A percentile compares a stretch with the other conserved stretches of the same genome.
Evolutionary conservation across 1,284 basidiomycete genomes (phyloP).

Genomic region (Sanguinoderma infundibulare): DNA sequence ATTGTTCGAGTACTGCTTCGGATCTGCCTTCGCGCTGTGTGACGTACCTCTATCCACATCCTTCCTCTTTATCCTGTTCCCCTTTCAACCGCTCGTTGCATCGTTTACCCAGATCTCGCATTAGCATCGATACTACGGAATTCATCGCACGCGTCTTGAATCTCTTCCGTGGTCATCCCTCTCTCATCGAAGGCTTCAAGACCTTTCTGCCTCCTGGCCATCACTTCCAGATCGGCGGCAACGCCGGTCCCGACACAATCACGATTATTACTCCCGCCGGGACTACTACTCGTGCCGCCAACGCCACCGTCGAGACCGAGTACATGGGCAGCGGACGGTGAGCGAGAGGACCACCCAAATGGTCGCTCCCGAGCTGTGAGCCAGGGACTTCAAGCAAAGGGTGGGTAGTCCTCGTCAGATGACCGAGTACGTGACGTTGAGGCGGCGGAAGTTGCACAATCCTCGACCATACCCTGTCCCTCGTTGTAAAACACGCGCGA

Average conservation of each 20-base stretch:
- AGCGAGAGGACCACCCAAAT: too few species aligned
- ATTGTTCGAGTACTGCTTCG: not conserved
- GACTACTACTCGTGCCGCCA: constrained; percentile 46
- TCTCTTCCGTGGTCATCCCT: constrained; percentile 90
- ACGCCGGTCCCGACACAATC: constrained; percentile 64
- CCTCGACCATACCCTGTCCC: too few species aligned
- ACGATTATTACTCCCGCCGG: constrained; percentile 87
- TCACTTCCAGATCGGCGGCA: constrained; percentile 80
- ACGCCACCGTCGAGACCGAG: constrained; percentile 19
- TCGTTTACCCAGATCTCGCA: not conserved
- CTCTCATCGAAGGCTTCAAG: constrained; percentile 97
- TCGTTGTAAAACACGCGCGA: too few species aligned
- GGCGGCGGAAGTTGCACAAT: too few species aligned
- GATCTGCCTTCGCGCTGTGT: not conserved
- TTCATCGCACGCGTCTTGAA: constrained; percentile 95
- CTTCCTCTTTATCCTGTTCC: too few species aligned
- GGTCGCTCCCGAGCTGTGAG: too few species aligned
- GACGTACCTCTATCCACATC: not conserved
- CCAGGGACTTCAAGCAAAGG: too few species aligned
- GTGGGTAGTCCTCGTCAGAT: too few species aligned
- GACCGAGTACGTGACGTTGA: too few species aligned
- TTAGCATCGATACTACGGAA: constrained; percentile 94
- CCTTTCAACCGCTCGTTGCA: not conserved
- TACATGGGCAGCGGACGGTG: too few species aligned
- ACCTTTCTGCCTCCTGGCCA: constrained; percentile 96